Conservation (phyloP, 2,329 filamentous ascomycete genomes). For the Aureobasidium sp. region DNA sequence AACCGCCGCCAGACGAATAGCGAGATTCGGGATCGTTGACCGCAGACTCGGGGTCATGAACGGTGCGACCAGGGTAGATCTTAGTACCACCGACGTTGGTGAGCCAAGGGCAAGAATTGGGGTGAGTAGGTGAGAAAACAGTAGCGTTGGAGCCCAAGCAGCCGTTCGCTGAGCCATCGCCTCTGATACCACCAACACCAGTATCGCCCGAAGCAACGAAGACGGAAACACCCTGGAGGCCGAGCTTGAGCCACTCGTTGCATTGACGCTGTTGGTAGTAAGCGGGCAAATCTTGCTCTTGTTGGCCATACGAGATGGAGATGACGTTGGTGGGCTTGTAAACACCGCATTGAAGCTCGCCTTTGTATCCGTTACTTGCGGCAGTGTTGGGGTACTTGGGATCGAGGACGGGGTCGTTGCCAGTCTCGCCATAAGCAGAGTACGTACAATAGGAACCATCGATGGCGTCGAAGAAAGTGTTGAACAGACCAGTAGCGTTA, state of each 20-base stretch:
- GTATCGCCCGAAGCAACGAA: constrained; percentile 42
- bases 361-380: constrained; percentile 19
- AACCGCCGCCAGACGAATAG: constrained; percentile 29
- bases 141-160: constrained; percentile 20
- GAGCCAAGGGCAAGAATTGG: constrained; percentile 24
- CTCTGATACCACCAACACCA: constrained; percentile 25
- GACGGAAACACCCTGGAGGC: constrained; percentile 40
- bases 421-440: constrained; percentile 37
- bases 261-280: constrained; percentile 45
- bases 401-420: constrained; percentile 40
- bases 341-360: constrained; percentile 34
- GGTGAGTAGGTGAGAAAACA: constrained; percentile 21
- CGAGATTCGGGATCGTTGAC: constrained; percentile 9
- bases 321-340: constrained; percentile 49
- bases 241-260: constrained; percentile 39
- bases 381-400: constrained; percentile 38
- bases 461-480: constrained; percentile 44
- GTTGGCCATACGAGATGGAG: constrained; percentile 50
- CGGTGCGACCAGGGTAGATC: constrained; percentile 20
- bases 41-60: constrained; percentile 16
- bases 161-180: constrained; percentile 23
- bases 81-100: constrained; percentile 23
- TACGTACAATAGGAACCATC: constrained; percentile 47
- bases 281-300: constrained; percentile 45
- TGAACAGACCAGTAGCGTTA: constrained; percentile 34